Base-by-base conservation (phyloP, 805 yeast species). In the Allodekkera sacchari region DNA sequence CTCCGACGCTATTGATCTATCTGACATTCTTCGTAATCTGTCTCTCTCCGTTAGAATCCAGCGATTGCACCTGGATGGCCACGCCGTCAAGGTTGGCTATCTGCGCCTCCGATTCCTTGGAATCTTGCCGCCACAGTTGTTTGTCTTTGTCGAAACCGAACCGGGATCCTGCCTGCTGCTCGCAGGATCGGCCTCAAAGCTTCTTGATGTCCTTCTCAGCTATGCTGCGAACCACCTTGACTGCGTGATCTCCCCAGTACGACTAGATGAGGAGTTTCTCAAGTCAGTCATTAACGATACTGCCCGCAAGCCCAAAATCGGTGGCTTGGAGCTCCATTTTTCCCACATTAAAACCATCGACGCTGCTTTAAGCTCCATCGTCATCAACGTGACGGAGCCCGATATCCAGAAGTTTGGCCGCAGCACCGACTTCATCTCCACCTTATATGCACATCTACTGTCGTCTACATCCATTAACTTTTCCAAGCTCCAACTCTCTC, bases 31-130 rank as follows among this genome's bases (percentile, higher is more conserved):
- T 11, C 35, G 36, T 14, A 28, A 42, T 22, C 22, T 55, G 11
- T 46, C 47, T 25, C 34, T 50, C 9, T 43, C 40, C 31, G 38
- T 45, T n/a, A 50, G 49, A 28, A 50, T 47, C 14, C 37, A 38
- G 25, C 42, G 43, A 9, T 16, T 45, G 7, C 36, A 36, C 9
- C 36, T 23, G 13, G 23, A 28, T 2, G 31, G 22, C 1, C 28
- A 28, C n/a, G 23, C 28, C 5, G 19, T 44, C 15, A 34, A 32
- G 16, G 38, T 48, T 10, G 59, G 60, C 1, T 52, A 50, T 34
- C 45, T 55, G 24, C 39, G 59, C 32, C 54, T 45, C 41, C 47
- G 47, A 29, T 32, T 52, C 21, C 42, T 49, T 13, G 44, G 42
- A 12, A 32, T 49, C 1, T 32, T 54, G 4, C 52, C 53, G 3